These are phyloP conservation scores for Mucor plumbeus DNA, from an alignment of 371 early-diverging fungal genomes.

Conservation along the genomic window DNA sequence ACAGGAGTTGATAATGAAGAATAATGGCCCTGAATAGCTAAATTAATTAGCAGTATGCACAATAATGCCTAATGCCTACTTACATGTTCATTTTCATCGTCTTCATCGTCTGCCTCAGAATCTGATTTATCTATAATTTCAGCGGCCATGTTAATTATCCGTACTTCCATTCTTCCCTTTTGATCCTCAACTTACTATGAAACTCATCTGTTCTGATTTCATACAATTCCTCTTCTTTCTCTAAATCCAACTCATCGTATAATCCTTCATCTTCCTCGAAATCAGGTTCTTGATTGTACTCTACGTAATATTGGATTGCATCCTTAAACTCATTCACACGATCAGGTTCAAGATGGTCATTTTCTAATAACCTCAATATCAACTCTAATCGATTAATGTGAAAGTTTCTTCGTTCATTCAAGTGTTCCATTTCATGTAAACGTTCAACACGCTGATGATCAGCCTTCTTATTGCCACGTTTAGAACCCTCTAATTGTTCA, in stretches of 20 bases:
- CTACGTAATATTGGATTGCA: constrained; percentile 89
- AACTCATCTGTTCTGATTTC: constrained; percentile 63
- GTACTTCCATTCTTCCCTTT: neutral
- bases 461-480: constrained; percentile 62
- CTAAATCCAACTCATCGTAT: constrained; percentile 92
- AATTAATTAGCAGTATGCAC: neutral
- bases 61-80: constrained; percentile 6
- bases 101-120: constrained; percentile 39
- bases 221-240: constrained; percentile 86
- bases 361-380: constrained; percentile 88
- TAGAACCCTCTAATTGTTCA: constrained; percentile 81
- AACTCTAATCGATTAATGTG: constrained; percentile 91
- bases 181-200: constrained; percentile 29
- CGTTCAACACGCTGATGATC: constrained; percentile 77
- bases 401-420: constrained; percentile 86
- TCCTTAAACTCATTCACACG: constrained; percentile 56
- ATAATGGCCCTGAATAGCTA: neutral
- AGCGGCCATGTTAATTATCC: neutral
- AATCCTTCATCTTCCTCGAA: constrained; percentile 92
- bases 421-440: constrained; percentile 67
- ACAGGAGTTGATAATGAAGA: constrained; percentile 13
- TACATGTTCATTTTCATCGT: constrained; percentile 18
- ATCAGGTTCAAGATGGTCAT: constrained; percentile 86
- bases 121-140: constrained; percentile 34
- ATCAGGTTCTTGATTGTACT: constrained; percentile 85